Percentiles rank a stretch among this genome's conserved stretches.
Evolutionary conservation across 257 asterid species (phyloP).

Genomic region (Sherardia arvensis): DNA sequence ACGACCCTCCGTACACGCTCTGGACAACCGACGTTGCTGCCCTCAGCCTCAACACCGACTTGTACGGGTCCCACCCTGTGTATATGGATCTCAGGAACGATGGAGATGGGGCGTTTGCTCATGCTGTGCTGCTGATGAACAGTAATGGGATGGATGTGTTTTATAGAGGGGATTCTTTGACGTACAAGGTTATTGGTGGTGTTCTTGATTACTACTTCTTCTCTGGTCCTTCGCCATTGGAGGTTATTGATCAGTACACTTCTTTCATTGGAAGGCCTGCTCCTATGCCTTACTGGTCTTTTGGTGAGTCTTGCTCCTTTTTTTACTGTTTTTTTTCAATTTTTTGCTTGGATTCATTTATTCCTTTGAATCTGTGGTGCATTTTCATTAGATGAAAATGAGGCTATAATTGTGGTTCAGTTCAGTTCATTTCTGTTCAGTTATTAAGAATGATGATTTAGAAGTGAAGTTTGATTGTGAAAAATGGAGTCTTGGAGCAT

Average conservation of each 20-base stretch:
- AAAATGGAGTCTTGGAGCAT: too few species aligned
- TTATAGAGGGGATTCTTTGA: constrained; percentile 69
- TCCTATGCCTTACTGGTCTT: constrained; percentile 96
- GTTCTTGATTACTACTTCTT: constrained; percentile 88
- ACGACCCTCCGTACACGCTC: constrained; percentile 72
- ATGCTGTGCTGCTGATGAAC: constrained; percentile 69
- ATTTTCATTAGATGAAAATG: too few species aligned
- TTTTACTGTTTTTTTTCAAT: background rate
- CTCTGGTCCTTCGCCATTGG: constrained; percentile 81
- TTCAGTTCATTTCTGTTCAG: background rate
- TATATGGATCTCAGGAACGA: constrained; percentile 81
- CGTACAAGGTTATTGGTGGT: constrained; percentile 92
- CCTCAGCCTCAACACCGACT: constrained; percentile 62
- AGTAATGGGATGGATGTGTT: constrained; percentile 98
- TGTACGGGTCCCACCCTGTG: constrained; percentile 94
- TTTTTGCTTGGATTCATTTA: background rate
- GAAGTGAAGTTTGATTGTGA: too few species aligned
- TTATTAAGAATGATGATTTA: too few species aligned
- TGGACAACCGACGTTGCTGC: constrained; percentile 79
- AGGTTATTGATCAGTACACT: constrained; percentile 85
- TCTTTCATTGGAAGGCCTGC: constrained; percentile 79
- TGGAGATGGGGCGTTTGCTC: constrained; percentile 51
- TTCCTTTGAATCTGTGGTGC: background rate
- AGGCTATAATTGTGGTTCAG: too few species aligned
- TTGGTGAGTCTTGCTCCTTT: constrained; percentile 42